Conservation (phyloP, 2,329 filamentous ascomycete species). For the Fusarium temperatum region DNA sequence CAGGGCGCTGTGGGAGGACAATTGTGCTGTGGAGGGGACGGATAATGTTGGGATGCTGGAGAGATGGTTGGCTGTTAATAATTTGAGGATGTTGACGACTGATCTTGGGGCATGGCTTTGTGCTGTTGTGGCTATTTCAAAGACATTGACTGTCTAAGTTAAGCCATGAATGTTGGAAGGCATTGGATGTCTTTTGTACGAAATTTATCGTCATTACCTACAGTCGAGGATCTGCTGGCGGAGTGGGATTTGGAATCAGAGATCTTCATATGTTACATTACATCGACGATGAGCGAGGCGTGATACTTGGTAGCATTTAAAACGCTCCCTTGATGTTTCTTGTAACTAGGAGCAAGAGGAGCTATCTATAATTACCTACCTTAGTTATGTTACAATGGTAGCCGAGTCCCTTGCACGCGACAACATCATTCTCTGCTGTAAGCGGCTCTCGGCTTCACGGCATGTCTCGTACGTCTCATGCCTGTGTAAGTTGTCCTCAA, state of each 20-base stretch:
- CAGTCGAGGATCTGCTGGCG: background rate
- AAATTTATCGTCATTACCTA: background rate
- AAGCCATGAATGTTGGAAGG: background rate
- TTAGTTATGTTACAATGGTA: background rate
- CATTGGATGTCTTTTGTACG: background rate
- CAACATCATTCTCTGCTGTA: background rate
- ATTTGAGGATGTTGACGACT: constrained; percentile 45
- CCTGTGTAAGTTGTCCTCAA: background rate
- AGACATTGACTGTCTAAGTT: constrained; percentile 33
- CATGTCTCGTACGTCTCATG: constrained; percentile 4
- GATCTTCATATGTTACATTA: background rate
- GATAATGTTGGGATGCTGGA: constrained; percentile 44
- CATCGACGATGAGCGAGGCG: background rate
- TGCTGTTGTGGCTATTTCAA: constrained; percentile 44
- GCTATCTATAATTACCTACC: background rate
- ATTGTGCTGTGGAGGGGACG: constrained; percentile 27
- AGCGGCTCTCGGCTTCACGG: constrained; percentile 13
- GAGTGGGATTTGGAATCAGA: background rate
- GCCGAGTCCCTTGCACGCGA: background rate
- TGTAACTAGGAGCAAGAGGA: background rate
- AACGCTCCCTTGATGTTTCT: background rate
- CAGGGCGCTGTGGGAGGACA: constrained; percentile 43
- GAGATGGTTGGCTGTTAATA: constrained; percentile 46
- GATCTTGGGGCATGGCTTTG: constrained; percentile 49
- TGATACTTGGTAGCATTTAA: background rate